Percentiles rank a stretch among this genome's conserved stretches.
Conservation (phyloP, 139 green algal species). For the Bryopsis sp. region DNA sequence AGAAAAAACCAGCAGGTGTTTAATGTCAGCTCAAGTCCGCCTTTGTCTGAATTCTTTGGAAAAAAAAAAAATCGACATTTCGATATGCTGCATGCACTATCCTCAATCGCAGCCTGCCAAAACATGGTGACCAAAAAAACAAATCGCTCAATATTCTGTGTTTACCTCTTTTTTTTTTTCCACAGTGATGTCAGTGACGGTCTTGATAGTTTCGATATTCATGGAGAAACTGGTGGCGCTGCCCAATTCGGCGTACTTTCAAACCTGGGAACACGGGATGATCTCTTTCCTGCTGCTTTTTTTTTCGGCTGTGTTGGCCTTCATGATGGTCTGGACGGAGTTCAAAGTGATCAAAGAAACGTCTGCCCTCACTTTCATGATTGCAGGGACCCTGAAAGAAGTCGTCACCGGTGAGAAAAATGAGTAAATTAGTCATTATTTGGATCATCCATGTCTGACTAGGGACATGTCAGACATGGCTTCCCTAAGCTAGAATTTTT, state of each 20-base stretch:
- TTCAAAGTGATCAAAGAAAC: constrained; percentile 76
- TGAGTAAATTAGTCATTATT: too few relatives aligned
- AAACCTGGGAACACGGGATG: constrained; percentile 17
- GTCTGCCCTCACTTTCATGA: constrained; percentile 86
- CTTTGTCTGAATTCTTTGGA: too few relatives aligned
- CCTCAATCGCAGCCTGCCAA: too few relatives aligned
- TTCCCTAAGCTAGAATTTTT: too few relatives aligned
- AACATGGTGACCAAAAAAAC: too few relatives aligned
- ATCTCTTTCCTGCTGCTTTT: constrained; percentile 44
- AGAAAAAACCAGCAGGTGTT: too few relatives aligned
- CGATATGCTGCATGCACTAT: too few relatives aligned
- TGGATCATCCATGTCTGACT: background rate
- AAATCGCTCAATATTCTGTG: too few relatives aligned
- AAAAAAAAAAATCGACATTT: too few relatives aligned
- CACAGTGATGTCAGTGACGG: constrained; percentile 63
- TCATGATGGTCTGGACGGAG: constrained; percentile 70
- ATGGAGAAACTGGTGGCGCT: constrained; percentile 66
- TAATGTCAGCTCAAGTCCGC: too few relatives aligned
- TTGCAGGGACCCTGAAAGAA: constrained; percentile 86
- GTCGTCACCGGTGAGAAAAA: constrained; percentile 50
- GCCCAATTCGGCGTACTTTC: constrained; percentile 65
- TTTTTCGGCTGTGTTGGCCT: constrained; percentile 58
- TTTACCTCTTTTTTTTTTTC: too few relatives aligned
- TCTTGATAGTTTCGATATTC: constrained; percentile 47
- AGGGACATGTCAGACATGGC: too few relatives aligned